A percentile compares a stretch with the other conserved stretches of the same genome.
These are phyloP conservation scores for Chalciporus sphaerocephalus DNA, from an alignment of 768 basidiomycete species.

Conservation along the genomic window DNA sequence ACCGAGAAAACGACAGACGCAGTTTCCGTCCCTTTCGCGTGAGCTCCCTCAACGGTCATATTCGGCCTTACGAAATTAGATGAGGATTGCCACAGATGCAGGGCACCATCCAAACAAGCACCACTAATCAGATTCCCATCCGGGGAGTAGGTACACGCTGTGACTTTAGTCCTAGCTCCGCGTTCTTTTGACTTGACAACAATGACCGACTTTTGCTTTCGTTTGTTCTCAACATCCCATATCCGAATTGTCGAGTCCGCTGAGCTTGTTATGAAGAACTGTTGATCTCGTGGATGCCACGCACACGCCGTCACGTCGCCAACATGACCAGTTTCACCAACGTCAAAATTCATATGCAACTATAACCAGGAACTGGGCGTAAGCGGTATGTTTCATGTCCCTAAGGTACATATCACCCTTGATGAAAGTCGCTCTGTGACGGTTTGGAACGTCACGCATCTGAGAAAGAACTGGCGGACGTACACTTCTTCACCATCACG, in stretches of 20 bases:
- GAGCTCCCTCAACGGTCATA: conserved; percentile 81
- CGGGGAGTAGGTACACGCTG: conserved; percentile 77
- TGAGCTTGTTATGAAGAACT: conserved; percentile 88
- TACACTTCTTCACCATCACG: conserved; percentile 92
- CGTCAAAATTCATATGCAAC: conserved; percentile 6
- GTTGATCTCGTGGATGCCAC: conserved; percentile 88
- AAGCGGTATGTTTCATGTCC: conserved; percentile 99
- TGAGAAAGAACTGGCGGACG: conserved; percentile 31
- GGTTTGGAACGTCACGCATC: conserved; percentile 44
- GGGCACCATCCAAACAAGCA: conserved; percentile 83
- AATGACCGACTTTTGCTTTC: conserved; percentile 93
- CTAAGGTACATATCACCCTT: conserved; percentile 98
- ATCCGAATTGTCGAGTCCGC: conserved; percentile 96
- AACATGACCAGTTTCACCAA: conserved; percentile 75
- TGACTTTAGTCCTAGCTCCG: conserved; percentile 90
- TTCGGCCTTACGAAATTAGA: conserved; percentile 94
- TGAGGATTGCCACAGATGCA: conserved; percentile 89
- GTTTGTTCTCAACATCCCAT: conserved; percentile 90
- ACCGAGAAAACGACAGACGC: conserved; percentile 86
- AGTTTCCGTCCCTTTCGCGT: conserved; percentile 79
- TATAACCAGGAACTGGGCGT: conserved; percentile 32
- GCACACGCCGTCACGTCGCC: conserved; percentile 83
- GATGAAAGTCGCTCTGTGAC: conserved; percentile 66
- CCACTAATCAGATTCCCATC: conserved; percentile 90
- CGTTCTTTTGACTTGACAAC: conserved; percentile 96